Evolutionary conservation across 1,284 basidiomycete species (phyloP), one percentile per base, ranked within the genome.

Genomic region (Ustilago xerochloae): DNA sequence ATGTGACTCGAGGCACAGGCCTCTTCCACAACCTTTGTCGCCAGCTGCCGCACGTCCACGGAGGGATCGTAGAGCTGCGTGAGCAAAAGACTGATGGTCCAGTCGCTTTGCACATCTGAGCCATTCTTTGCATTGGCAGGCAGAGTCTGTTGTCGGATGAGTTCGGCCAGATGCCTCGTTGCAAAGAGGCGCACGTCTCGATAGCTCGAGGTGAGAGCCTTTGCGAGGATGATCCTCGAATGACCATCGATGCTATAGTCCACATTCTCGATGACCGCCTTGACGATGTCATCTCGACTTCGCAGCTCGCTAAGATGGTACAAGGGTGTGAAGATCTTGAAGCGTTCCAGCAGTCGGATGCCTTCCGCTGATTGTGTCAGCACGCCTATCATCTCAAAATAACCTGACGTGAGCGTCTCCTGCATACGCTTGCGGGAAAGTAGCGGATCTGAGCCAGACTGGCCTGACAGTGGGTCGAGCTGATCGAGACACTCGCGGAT

Each of bases 11-110:
- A 89, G 72, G 92, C 90, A 82, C 96, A 99, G 0, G 91, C 93
- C 76, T 93, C 92, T 83, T 96, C 92, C 6, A 99, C 87, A 76
- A 92, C 92, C 63, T 90, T 90, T 18, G 96, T 92, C 1, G 96
- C 94, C 64, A 92, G 88, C 85, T 94, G 91, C 77, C 93, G 92
- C 6, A 99, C 94, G 81, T 94, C 93, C 22, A 90, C 88, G 0
- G 91, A 89, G 2, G 93, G 91, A 81, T 99, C 97, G 84, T 98
- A 98, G 18, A 99, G 87, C 85, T 99, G 97, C 0, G 94, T 97
- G 24, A 99, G 87, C 24, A 99, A 89, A 4, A 99, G 88, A 12
- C 55, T 54, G 46, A 84, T 76, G 20, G 77, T 69, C 84, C 84
- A 85, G 18, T 69, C 51, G 58, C 63, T 59, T 16, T 77, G 69